Evolutionary conservation across 2,329 filamentous ascomycete genomes (phyloP).

Genomic region (Botrytis pseudocinerea): DNA sequence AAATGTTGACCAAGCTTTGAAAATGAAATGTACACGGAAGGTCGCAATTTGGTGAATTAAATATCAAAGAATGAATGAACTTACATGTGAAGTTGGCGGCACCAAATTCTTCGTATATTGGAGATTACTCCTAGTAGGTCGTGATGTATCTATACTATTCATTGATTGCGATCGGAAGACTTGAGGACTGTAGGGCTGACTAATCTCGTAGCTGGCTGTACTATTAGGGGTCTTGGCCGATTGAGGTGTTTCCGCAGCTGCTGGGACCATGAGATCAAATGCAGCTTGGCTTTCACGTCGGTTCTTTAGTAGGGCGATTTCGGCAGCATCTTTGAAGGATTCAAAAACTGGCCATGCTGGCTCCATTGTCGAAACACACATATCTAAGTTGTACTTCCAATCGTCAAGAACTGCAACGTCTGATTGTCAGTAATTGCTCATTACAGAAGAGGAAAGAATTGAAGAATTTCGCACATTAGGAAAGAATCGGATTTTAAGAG

Average conservation of each 20-base stretch:
- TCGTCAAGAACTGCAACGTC: conserved; percentile 30
- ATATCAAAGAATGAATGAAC: background rate
- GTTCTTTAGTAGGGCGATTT: conserved; percentile 25
- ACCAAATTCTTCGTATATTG: conserved; percentile 25
- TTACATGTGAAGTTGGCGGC: conserved; percentile 16
- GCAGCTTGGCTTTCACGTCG: conserved; percentile 37
- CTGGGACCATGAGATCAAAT: conserved; percentile 35
- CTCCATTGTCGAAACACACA: conserved; percentile 36
- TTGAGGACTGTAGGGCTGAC: conserved; percentile 32
- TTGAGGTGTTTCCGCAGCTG: conserved; percentile 30
- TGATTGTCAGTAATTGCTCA: background rate
- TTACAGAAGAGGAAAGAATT: background rate
- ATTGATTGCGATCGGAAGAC: conserved; percentile 26
- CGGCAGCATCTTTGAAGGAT: conserved; percentile 29
- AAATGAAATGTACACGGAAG: background rate
- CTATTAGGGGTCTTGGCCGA: conserved; percentile 35
- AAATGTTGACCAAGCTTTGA: background rate
- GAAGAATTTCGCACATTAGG: background rate
- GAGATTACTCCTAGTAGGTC: conserved; percentile 13
- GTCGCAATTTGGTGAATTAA: background rate
- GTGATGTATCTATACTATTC: conserved; percentile 19
- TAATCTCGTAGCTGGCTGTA: conserved; percentile 30
- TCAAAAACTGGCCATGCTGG: conserved; percentile 38
- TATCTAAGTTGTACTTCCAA: conserved; percentile 38
- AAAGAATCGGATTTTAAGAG: background rate